Base-by-base conservation (phyloP, 2,329 filamentous ascomycete species). In the Hymenoscyphus occultus region DNA sequence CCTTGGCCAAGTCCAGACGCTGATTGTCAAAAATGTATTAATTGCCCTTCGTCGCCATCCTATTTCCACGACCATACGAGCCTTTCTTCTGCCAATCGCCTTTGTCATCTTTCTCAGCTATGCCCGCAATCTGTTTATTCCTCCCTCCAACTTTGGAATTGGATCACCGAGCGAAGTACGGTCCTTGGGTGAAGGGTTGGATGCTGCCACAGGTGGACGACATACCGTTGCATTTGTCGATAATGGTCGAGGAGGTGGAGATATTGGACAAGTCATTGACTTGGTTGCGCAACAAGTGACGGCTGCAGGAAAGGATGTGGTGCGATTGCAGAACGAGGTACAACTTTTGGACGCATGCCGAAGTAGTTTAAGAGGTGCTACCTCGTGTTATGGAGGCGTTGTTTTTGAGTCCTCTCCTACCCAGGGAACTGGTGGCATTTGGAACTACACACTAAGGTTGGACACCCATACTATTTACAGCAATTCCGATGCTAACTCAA, bases 51-150 rank as follows among this genome's bases (percentile, higher is more conserved):
- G 82, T 56, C 84, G 86, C 5, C 86, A 87, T 74, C 71, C 77
- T 22, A 64, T 81, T 5, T 78, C 83, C 28, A 85, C 85, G 2
- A 65, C 82, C 56, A 77, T 86, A 67, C 84, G 86, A 71, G 83
- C 86, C 5, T 82, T 90, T 60, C 48, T 89, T 22, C 78, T 89
- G 1, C 87, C 87, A 2, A 77, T 89, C 39, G 73, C 83, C 56
- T 77, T 90, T 61, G 82, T 84, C 51, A 77, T 82, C 28, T 86
- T 89, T 71, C 81, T 90, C 66, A 84, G 81, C 62, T 94, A 90
- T 76, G 89, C 92, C 16, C 89, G 91, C 71, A 93, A 93, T 75
- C 85, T 97, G 68, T 94, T 96, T 72, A 85, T 93, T 3, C 89
- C 92, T 0, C 89, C 91, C 1, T 89, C 90, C 0, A 79, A 83